Conservation (phyloP, 2,329 filamentous ascomycete species). For the Monosporascus sp. region DNA sequence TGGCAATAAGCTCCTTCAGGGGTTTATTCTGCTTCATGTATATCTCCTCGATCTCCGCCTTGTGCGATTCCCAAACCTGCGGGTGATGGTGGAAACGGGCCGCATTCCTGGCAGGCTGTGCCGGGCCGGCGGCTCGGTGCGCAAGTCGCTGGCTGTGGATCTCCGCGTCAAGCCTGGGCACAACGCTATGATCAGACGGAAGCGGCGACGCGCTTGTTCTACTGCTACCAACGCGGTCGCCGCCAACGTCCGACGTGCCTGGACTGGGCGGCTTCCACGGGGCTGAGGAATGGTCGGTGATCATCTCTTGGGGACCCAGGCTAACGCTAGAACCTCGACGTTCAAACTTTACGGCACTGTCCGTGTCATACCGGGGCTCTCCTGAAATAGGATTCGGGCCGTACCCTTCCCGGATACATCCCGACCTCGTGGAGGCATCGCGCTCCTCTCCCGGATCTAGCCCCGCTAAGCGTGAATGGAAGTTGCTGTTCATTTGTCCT, state of each 20-base stretch:
- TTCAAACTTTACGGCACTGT: conserved; percentile 8
- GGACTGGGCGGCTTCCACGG: conserved; percentile 1
- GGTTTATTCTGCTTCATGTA: conserved; percentile 18
- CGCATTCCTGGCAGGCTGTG: not conserved
- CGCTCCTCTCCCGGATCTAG: not conserved
- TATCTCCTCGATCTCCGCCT: conserved; percentile 16
- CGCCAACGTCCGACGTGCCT: not conserved
- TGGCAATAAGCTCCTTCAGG: conserved; percentile 13
- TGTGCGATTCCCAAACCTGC: conserved; percentile 16
- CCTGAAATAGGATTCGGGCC: not conserved
- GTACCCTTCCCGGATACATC: not conserved
- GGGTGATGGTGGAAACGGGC: conserved; percentile 9
- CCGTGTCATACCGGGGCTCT: not conserved
- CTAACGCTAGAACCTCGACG: conserved; percentile 5
- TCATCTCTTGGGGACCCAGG: conserved; percentile 4
- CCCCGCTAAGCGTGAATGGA: conserved; percentile 6
- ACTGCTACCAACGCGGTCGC: not conserved
- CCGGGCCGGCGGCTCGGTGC: not conserved
- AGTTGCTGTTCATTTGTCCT: conserved; percentile 4
- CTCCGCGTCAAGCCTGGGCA: not conserved
- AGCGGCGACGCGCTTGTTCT: conserved; percentile 6
- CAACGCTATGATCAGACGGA: not conserved
- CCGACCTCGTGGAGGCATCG: not conserved
- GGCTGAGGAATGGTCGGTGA: conserved; percentile 2
- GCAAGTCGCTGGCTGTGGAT: not conserved